Conservation (phyloP, 345 rosid species). For the Passiflora organensis region DNA sequence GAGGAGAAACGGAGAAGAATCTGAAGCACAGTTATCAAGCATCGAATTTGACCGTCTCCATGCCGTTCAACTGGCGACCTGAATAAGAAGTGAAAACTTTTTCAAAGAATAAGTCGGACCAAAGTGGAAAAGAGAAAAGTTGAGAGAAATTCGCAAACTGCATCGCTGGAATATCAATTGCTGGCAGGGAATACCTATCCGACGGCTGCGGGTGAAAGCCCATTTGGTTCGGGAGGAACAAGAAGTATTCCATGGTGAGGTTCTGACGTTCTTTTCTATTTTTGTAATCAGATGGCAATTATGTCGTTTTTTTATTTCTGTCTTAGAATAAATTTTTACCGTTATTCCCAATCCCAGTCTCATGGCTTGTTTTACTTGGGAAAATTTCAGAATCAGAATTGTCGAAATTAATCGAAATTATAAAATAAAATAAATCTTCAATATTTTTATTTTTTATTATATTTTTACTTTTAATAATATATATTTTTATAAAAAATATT, state of each 20-base stretch:
- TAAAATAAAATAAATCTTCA: too few species aligned
- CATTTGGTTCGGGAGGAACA: neutral
- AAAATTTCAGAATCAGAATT: too few species aligned
- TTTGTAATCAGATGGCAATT: too few species aligned
- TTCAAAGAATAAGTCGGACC: conserved; percentile 1
- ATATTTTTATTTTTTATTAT: too few species aligned
- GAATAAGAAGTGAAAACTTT: conserved; percentile 3
- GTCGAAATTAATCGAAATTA: too few species aligned
- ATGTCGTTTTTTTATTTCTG: too few species aligned
- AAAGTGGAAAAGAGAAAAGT: neutral
- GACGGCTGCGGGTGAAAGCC: neutral
- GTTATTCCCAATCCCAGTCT: too few species aligned
- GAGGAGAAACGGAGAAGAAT: neutral
- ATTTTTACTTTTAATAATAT: too few species aligned
- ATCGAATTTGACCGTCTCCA: neutral
- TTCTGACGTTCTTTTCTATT: neutral
- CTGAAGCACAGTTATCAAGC: neutral
- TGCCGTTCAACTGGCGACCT: neutral
- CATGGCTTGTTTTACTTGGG: too few species aligned
- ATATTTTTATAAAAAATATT: too few species aligned
- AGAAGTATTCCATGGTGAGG: conserved; percentile 2
- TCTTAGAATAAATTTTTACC: too few species aligned
- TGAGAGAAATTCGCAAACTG: too few species aligned
- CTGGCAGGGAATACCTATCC: neutral
- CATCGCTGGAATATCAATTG: neutral